A percentile compares a stretch with the other conserved stretches of the same genome.
These are phyloP conservation scores for Russula foetens DNA, from an alignment of 768 basidiomycete species.

Conservation along the genomic window DNA sequence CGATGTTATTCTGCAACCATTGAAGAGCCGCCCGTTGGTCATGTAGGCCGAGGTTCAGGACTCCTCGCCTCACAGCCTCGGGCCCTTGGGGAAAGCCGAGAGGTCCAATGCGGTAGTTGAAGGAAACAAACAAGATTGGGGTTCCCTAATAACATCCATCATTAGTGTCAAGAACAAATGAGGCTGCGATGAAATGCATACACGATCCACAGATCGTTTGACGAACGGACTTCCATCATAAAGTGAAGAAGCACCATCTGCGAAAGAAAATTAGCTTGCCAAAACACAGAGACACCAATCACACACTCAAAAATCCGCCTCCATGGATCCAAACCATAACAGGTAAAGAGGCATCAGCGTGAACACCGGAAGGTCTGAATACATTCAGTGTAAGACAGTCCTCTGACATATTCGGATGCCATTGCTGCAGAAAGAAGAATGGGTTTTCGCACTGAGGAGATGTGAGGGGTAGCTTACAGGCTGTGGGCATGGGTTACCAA, in stretches of 20 bases:
- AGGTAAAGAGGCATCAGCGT: conserved; percentile 27
- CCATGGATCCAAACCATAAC: conserved; percentile 42
- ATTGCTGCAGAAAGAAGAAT: not conserved
- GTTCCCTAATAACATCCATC: conserved; percentile 4
- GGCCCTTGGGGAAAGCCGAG: conserved; percentile 40
- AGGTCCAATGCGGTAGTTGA: conserved; percentile 45
- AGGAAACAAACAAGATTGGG: conserved; percentile 37
- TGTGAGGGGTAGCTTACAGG: not conserved
- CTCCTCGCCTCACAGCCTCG: conserved; percentile 33
- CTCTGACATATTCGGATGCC: conserved; percentile 29
- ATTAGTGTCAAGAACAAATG: not conserved
- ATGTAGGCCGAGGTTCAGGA: conserved; percentile 39
- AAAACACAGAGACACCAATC: not conserved
- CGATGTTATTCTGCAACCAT: conserved; percentile 27
- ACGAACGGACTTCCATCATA: conserved; percentile 7
- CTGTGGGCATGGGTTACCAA: conserved; percentile 28
- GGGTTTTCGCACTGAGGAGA: not conserved
- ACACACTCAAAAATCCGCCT: conserved; percentile 28
- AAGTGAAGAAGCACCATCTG: not conserved
- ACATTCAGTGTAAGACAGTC: conserved; percentile 45
- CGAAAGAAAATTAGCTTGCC: not conserved
- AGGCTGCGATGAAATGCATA: not conserved
- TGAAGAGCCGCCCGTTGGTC: conserved; percentile 32
- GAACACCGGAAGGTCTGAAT: conserved; percentile 31
- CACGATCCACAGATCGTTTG: conserved; percentile 10